Evolutionary conservation across 441 rosid species (phyloP).

Genomic region (Raphanus hybrid): DNA sequence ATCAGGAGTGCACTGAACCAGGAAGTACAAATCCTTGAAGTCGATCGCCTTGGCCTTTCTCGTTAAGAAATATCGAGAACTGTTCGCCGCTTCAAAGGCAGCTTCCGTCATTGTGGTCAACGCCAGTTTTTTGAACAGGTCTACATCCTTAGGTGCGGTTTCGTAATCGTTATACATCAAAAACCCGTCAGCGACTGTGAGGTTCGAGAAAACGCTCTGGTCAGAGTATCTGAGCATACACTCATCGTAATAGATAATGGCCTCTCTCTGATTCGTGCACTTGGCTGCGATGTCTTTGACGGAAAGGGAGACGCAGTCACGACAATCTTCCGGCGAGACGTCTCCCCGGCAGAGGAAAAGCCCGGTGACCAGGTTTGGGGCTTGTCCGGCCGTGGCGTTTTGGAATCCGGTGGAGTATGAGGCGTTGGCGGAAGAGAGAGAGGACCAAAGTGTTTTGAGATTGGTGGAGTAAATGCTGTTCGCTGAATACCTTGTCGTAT

Average conservation of each 20-base stretch:
- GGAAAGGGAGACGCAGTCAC: too few relatives aligned
- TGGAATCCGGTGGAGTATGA: background rate
- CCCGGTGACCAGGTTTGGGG: background rate
- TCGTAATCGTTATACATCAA: too few relatives aligned
- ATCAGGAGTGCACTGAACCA: conserved; percentile 31
- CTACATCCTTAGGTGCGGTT: too few relatives aligned
- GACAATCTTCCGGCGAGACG: background rate
- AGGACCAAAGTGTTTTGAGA: conserved; percentile 4
- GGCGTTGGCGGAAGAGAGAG: background rate
- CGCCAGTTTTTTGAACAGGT: background rate
- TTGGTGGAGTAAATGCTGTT: conserved; percentile 20
- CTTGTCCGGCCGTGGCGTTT: background rate
- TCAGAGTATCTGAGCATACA: conserved; percentile 6
- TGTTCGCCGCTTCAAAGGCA: background rate
- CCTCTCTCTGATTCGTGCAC: background rate
- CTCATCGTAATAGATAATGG: background rate
- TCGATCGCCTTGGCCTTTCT: background rate
- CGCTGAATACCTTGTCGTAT: background rate
- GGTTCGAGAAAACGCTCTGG: background rate
- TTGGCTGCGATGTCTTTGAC: background rate
- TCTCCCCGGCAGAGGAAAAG: background rate
- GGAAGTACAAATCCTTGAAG: background rate
- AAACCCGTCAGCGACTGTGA: too few relatives aligned
- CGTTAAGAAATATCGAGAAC: background rate
- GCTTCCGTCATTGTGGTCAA: background rate